Percentiles rank a stretch among this genome's conserved stretches.
phyloP scores from a whole-genome alignment of 352 stramenopile species.

The Phytophthora podocarpi region DNA sequence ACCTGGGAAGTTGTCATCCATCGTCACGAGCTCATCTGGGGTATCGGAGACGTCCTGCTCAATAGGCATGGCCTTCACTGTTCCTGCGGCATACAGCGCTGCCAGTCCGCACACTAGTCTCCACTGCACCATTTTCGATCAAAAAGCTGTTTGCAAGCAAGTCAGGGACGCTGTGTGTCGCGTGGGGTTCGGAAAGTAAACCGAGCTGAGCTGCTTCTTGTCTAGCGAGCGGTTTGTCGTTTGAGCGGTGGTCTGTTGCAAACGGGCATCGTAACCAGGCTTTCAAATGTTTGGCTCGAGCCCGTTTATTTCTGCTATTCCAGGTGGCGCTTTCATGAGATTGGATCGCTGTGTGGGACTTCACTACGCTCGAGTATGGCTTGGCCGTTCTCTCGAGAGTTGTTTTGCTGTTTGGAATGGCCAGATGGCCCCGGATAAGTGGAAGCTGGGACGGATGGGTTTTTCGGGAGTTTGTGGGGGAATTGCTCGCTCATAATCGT shows the following conservation, averaged over 20 bases:
- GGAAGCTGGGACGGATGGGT: slow-evolving; percentile 35
- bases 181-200: slow-evolving; percentile 18
- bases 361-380: slow-evolving; percentile 26
- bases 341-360: slow-evolving; percentile 18
- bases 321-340: slow-evolving; percentile 44
- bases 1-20: slow-evolving; percentile 42
- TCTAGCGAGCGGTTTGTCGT: slow-evolving; percentile 37
- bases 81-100: slow-evolving; percentile 15
- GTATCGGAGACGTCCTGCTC: slow-evolving; percentile 31
- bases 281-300: slow-evolving; percentile 26
- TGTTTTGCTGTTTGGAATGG: slow-evolving; percentile 30
- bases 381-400: slow-evolving; percentile 22
- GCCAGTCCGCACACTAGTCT: slow-evolving; percentile 30
- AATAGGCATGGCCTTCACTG: slow-evolving; percentile 26
- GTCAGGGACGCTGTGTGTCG: slow-evolving; percentile 23
- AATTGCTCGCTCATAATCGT: slow-evolving; percentile 11
- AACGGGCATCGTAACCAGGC: slow-evolving; percentile 16
- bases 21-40: slow-evolving; percentile 26
- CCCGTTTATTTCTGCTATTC: slow-evolving; percentile 33
- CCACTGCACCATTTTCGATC: slow-evolving; percentile 38
- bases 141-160: slow-evolving; percentile 16
- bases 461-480: slow-evolving; percentile 24
- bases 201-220: slow-evolving; percentile 34
- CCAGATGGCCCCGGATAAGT: slow-evolving; percentile 27
- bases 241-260: slow-evolving; percentile 31